Conservation (phyloP, 805 yeast genomes). For the baker's yeast (Saccharomyces cerevisiae) region DNA sequence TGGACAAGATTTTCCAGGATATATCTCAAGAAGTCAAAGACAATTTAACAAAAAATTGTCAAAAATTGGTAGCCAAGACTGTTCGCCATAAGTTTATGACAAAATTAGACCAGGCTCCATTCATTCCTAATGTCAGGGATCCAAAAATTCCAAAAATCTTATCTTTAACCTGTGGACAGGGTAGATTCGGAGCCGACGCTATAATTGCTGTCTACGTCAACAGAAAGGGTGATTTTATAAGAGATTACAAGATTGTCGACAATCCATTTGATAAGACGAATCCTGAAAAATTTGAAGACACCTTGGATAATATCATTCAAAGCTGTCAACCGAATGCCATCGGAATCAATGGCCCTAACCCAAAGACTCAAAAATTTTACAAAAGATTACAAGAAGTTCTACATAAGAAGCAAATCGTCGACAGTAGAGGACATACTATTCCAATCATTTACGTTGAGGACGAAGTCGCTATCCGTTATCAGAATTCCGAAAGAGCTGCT, state of each 20-base stretch:
- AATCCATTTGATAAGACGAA: conserved; percentile 45
- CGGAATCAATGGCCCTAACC: conserved; percentile 82
- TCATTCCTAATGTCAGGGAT: conserved; percentile 66
- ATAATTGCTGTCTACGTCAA: conserved; percentile 73
- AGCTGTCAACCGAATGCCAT: conserved; percentile 79
- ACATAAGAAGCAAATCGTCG: conserved; percentile 46
- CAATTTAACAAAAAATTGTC: conserved; percentile 67
- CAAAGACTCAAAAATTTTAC: conserved; percentile 54
- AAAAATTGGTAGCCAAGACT: conserved; percentile 56
- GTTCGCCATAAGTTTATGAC: conserved; percentile 62
- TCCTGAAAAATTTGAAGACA: conserved; percentile 56
- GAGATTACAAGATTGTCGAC: conserved; percentile 68
- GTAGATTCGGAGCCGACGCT: conserved; percentile 73
- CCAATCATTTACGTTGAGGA: conserved; percentile 80
- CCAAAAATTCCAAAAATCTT: conserved; percentile 84
- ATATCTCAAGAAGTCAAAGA: conserved; percentile 75
- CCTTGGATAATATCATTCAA: conserved; percentile 51
- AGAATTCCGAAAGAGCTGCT: conserved; percentile 65
- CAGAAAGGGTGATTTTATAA: conserved; percentile 71
- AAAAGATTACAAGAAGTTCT: conserved; percentile 50
- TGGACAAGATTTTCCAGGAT: conserved; percentile 57
- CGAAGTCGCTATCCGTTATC: conserved; percentile 85
- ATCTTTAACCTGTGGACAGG: conserved; percentile 79
- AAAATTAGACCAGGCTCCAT: conserved; percentile 89
- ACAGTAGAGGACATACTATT: conserved; percentile 47